A percentile compares a stretch with the other conserved stretches of the same genome.
Conservation (phyloP, 1,284 basidiomycete genomes). For the Tausonia pullulans region DNA sequence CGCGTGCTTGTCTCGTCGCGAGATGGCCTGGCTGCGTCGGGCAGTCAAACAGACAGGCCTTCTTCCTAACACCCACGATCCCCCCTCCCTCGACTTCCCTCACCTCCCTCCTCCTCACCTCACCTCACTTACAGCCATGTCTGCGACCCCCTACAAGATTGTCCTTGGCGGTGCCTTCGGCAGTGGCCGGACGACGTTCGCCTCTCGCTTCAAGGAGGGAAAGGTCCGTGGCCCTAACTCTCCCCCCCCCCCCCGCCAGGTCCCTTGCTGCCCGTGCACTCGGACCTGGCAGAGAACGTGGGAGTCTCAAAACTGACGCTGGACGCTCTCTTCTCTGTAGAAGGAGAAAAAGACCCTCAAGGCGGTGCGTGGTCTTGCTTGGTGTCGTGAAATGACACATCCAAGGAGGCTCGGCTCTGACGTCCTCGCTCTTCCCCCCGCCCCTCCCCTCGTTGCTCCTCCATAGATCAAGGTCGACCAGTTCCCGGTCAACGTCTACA, state of each 20-base stretch:
- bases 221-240: conserved; percentile 1
- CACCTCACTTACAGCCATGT: conserved; percentile 5
- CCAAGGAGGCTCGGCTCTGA: no score
- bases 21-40: no score
- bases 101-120: no score
- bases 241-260: no score
- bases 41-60: no score
- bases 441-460: background rate
- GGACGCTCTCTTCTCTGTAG: background rate
- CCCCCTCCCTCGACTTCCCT: no score
- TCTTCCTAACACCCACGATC: no score
- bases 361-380: background rate
- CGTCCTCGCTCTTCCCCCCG: background rate
- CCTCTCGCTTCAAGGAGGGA: conserved; percentile 15
- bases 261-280: no score
- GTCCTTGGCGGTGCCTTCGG: conserved; percentile 20
- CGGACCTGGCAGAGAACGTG: no score
- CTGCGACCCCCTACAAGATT: conserved; percentile 19
- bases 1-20: no score
- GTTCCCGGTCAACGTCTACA: conserved; percentile 10
- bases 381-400: no score
- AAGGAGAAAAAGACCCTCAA: conserved; percentile 18
- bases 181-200: conserved; percentile 20
- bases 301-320: no score
- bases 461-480: background rate